phyloP scores from a whole-genome alignment of 371 early-diverging fungal genomes.

The Mucor plumbeus region DNA sequence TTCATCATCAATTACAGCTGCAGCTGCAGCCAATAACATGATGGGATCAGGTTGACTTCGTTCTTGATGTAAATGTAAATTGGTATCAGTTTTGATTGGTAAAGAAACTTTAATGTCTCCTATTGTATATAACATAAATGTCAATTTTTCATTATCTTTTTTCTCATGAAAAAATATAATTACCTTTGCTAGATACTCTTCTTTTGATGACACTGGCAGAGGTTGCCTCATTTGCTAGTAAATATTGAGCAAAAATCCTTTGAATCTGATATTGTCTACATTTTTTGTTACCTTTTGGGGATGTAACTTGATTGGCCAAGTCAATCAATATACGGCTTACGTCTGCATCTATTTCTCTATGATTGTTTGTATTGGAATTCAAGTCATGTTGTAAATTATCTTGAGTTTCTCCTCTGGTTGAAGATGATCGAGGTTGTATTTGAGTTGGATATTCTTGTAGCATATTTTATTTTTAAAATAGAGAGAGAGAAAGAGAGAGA shows the following conservation, averaged over 20 bases:
- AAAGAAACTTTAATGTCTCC: slow-evolving; percentile 20
- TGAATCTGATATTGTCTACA: background rate
- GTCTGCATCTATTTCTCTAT: slow-evolving; percentile 33
- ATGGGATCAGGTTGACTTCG: slow-evolving; percentile 49
- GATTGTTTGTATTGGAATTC: slow-evolving; percentile 8
- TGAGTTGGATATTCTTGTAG: slow-evolving; percentile 34
- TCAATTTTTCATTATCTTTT: background rate
- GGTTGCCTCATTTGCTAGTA: background rate
- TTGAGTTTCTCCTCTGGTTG: slow-evolving; percentile 26
- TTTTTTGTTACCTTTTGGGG: background rate
- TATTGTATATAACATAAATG: slow-evolving; percentile 6
- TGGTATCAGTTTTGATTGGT: slow-evolving; percentile 26
- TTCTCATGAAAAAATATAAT: background rate
- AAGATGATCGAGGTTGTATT: slow-evolving; percentile 38
- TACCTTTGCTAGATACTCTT: slow-evolving; percentile 20
- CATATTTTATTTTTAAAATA: slow-evolving; percentile 7
- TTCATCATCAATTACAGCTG: slow-evolving; percentile 43
- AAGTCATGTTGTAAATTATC: slow-evolving; percentile 14
- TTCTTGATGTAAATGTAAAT: slow-evolving; percentile 21
- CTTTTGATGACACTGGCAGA: background rate
- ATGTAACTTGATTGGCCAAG: slow-evolving; percentile 36
- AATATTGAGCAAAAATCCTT: background rate
- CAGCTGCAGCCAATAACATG: slow-evolving; percentile 53
- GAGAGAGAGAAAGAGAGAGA: background rate
- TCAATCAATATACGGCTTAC: slow-evolving; percentile 41